These are phyloP conservation scores for Haplosporangium sp. DNA, from an alignment of 371 early-diverging fungal genomes.

Conservation along the genomic window DNA sequence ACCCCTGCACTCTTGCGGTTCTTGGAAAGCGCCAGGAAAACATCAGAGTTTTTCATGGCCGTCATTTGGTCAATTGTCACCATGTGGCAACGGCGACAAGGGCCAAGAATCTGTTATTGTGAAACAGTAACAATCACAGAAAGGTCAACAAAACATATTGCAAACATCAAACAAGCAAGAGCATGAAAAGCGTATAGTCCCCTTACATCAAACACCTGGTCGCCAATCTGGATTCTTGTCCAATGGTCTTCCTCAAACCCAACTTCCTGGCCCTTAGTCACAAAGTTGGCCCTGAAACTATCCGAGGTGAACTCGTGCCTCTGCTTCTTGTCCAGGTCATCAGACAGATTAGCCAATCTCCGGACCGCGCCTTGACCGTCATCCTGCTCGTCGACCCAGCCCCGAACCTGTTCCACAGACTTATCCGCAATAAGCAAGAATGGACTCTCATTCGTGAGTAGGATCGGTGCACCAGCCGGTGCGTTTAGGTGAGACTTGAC, in stretches of 20 bases:
- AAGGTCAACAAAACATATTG: neutral
- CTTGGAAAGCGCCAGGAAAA: conserved; percentile 49
- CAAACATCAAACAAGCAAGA: too few species aligned
- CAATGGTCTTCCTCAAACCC: conserved; percentile 73
- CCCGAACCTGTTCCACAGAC: conserved; percentile 61
- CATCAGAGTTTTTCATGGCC: conserved; percentile 61
- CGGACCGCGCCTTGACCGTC: conserved; percentile 38
- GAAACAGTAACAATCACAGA: neutral
- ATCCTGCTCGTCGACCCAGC: conserved; percentile 57
- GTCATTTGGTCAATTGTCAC: conserved; percentile 70
- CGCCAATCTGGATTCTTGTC: conserved; percentile 57
- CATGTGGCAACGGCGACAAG: conserved; percentile 77
- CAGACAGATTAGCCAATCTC: conserved; percentile 29
- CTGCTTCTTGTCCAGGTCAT: conserved; percentile 33
- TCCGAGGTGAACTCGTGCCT: conserved; percentile 53
- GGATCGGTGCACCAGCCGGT: conserved; percentile 35
- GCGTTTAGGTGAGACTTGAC: conserved; percentile 53
- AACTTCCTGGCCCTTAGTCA: conserved; percentile 52
- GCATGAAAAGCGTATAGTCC: neutral
- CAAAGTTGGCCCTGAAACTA: conserved; percentile 70
- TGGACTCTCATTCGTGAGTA: conserved; percentile 75
- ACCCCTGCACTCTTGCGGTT: conserved; percentile 46
- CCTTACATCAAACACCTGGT: conserved; percentile 59
- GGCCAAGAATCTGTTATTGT: conserved; percentile 58
- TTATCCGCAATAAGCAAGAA: conserved; percentile 67